A percentile compares a stretch with the other conserved stretches of the same genome.
phyloP scores from a whole-genome alignment of 345 rosid genomes.

The Citrus maxima region DNA sequence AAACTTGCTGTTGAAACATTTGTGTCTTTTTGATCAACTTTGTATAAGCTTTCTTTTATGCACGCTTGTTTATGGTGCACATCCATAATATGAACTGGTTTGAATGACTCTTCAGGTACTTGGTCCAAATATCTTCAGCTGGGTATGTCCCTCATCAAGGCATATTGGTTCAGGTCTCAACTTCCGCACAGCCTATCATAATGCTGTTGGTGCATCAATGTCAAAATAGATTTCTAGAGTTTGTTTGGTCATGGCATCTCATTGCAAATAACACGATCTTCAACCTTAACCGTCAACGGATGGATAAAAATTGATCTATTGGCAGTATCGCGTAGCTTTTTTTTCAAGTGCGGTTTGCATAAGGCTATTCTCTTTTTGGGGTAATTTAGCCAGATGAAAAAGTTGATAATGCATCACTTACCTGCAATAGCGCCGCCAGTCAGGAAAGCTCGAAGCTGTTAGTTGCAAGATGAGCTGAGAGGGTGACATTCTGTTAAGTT shows the following conservation, averaged over 20 bases:
- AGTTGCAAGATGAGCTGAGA: background rate
- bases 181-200: slow-evolving; percentile 62
- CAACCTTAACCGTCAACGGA: background rate
- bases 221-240: slow-evolving; percentile 21
- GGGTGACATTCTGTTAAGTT: background rate
- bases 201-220: slow-evolving; percentile 22
- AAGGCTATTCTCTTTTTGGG: background rate
- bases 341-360: background rate
- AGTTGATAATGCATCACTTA: background rate
- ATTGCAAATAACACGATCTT: slow-evolving; percentile 7
- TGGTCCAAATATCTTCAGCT: slow-evolving; percentile 69
- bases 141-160: slow-evolving; percentile 68
- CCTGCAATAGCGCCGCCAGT: background rate
- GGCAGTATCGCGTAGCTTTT: background rate
- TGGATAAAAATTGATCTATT: background rate
- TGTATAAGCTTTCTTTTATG: background rate
- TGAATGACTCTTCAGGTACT: slow-evolving; percentile 48
- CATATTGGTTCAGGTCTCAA: slow-evolving; percentile 77
- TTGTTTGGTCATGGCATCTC: slow-evolving; percentile 3
- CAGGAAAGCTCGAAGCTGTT: slow-evolving; percentile 6
- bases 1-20: background rate
- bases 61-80: background rate
- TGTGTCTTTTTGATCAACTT: no score
- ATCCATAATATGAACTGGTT: background rate
- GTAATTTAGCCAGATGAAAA: background rate